Base-by-base conservation (phyloP, 176 grass and related monocot genomes). In the Avena eriantha region DNA sequence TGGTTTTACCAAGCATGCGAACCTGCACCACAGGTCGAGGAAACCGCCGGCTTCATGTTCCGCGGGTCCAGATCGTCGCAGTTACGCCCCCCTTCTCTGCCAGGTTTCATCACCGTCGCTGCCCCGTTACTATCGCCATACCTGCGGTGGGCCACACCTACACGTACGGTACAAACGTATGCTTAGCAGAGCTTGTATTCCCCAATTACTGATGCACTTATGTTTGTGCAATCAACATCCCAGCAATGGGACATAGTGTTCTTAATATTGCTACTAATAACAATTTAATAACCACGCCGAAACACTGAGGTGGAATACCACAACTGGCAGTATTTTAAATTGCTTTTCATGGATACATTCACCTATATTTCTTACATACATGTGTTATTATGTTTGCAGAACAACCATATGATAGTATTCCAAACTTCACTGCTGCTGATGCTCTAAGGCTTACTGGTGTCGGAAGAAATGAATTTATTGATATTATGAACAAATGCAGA, bases 401-500 rank as follows among this genome's bases (percentile, higher is more conserved):
- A 79, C 97, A 98, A 94, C 97, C 97, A 69, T 98, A 98, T 90
- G 97, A 98, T 86, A 98, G 97, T 86, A 98, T 98, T 55, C 97
- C 97, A 34, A 98, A 98, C 79, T 98, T 98, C 86, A 98, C 86
- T 87, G 97, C 97, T 83, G 97, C 97, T 87, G 97, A 98, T 91
- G 92, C 93, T 15, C 47, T 96, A 59, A 91, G 97, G 91, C 92
- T 98, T 86, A 94, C 92, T 69, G 97, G 97, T 77, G 88, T 98
- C 77, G 97, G 97, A 58, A 90, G 97, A 87, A 98, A 98, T 64
- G 97, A 98, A 82, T 98, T 96, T 79, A 98, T 98, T 74, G 97
- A 98, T 82, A 98, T 96, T 69, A 98, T 98, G 97, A 98, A 98
- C 82, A 98, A 94, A 88, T 98, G 97, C 88, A 95, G 97, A 90